phyloP scores from a whole-genome alignment of 139 green algal genomes.

The Tetratostichococcus sp. region DNA sequence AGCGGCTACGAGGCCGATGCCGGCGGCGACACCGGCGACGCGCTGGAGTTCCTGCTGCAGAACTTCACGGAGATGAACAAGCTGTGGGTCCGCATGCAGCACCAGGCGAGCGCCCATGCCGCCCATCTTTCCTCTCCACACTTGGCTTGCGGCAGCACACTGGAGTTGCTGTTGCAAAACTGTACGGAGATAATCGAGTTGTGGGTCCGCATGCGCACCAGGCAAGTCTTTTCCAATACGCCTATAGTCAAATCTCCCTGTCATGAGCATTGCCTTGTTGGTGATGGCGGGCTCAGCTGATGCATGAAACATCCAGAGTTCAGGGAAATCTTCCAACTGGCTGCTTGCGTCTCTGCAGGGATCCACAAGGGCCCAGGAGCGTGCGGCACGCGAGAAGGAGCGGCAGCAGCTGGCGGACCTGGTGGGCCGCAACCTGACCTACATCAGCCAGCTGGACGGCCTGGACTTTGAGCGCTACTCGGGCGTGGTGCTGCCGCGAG shows the following conservation, averaged over 20 bases:
- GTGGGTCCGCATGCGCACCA: conserved; percentile 89
- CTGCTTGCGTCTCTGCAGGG: too few relatives aligned
- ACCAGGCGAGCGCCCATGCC: conserved; percentile 57
- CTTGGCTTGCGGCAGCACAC: conserved; percentile 74
- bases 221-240: too few relatives aligned
- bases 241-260: too few relatives aligned
- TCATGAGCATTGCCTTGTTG: too few relatives aligned
- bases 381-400: conserved; percentile 76
- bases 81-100: conserved; percentile 92
- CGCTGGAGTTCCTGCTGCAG: conserved; percentile 91
- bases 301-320: too few relatives aligned
- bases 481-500: conserved; percentile 12
- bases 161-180: conserved; percentile 96
- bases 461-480: conserved; percentile 85
- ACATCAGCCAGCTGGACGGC: conserved; percentile 91
- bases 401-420: conserved; percentile 89
- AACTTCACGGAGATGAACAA: conserved; percentile 99
- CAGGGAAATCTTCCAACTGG: too few relatives aligned
- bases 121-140: too few relatives aligned
- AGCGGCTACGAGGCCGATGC: conserved; percentile 63
- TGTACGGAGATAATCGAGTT: conserved; percentile 99
- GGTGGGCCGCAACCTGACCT: conserved; percentile 96
- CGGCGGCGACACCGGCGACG: conserved; percentile 76
- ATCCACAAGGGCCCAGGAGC: conserved; percentile 23
- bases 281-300: too few relatives aligned